phyloP scores from a whole-genome alignment of 768 basidiomycete genomes.

The Filobasidium floriforme region DNA sequence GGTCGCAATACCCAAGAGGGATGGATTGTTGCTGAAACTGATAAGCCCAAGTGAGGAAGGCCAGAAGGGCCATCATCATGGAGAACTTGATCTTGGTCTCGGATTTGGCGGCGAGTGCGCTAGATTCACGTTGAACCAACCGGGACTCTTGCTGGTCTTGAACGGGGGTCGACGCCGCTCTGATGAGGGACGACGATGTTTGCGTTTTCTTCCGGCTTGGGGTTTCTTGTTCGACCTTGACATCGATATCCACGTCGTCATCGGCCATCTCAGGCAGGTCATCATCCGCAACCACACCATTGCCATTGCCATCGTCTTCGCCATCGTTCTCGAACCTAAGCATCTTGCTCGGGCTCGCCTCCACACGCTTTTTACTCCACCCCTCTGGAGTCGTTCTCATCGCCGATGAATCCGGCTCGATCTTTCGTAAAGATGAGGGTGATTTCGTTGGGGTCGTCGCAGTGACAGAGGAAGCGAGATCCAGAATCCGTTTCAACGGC shows the following conservation, averaged over 20 bases:
- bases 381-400: not conserved
- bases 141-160: not conserved
- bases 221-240: not conserved
- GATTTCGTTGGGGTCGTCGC: not conserved
- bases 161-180: not conserved
- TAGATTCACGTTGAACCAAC: no score
- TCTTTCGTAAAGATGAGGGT: not conserved
- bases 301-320: no score
- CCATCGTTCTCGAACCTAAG: no score
- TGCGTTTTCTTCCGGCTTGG: no score
- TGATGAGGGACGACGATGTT: not conserved
- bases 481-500: not conserved
- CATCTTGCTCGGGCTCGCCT: not conserved
- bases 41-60: not conserved
- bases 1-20: conserved; percentile 46
- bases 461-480: not conserved
- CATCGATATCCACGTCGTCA: not conserved
- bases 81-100: not conserved
- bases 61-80: not conserved
- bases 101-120: not conserved
- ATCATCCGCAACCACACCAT: no score
- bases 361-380: not conserved
- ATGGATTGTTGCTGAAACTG: conserved; percentile 14
- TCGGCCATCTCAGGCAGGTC: not conserved
- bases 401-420: not conserved